Conservation (phyloP, 495 filamentous ascomycete species). For the Podospora appendiculata region DNA sequence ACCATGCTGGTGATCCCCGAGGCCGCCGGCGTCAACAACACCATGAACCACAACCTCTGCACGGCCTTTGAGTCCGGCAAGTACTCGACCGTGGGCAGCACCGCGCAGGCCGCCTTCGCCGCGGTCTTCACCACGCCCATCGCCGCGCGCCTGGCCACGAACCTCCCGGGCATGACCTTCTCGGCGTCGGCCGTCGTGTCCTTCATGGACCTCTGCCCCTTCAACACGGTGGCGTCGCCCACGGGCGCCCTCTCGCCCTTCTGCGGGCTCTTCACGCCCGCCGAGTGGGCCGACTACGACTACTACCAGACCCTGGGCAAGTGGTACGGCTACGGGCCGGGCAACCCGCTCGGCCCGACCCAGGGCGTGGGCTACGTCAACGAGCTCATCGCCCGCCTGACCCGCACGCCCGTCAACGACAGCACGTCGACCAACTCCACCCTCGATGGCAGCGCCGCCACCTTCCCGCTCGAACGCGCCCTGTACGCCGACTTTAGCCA, state of each 20-base stretch:
- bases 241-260: slow-evolving; percentile 47
- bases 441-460: slow-evolving; percentile 49
- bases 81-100: slow-evolving; percentile 34
- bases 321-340: slow-evolving; percentile 71
- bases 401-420: slow-evolving; percentile 54
- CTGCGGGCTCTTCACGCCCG: slow-evolving; percentile 59
- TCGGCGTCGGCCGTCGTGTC: slow-evolving; percentile 45
- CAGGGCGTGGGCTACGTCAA: slow-evolving; percentile 81
- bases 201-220: slow-evolving; percentile 83
- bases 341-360: slow-evolving; percentile 67
- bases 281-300: slow-evolving; percentile 68
- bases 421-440: slow-evolving; percentile 65
- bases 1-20: slow-evolving; percentile 60
- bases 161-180: slow-evolving; percentile 52
- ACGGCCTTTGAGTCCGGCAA: slow-evolving; percentile 49
- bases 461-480: slow-evolving; percentile 58
- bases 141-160: slow-evolving; percentile 49
- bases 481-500: slow-evolving; percentile 85
- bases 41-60: slow-evolving; percentile 65
- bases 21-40: slow-evolving; percentile 59
- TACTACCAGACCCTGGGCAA: slow-evolving; percentile 70
- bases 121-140: slow-evolving; percentile 55
- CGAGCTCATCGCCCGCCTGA: slow-evolving; percentile 77
- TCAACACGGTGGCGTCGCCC: slow-evolving; percentile 55
- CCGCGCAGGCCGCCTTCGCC: slow-evolving; percentile 46